Conservation (phyloP, 2,329 filamentous ascomycete genomes). For the Alternaria sp. region DNA sequence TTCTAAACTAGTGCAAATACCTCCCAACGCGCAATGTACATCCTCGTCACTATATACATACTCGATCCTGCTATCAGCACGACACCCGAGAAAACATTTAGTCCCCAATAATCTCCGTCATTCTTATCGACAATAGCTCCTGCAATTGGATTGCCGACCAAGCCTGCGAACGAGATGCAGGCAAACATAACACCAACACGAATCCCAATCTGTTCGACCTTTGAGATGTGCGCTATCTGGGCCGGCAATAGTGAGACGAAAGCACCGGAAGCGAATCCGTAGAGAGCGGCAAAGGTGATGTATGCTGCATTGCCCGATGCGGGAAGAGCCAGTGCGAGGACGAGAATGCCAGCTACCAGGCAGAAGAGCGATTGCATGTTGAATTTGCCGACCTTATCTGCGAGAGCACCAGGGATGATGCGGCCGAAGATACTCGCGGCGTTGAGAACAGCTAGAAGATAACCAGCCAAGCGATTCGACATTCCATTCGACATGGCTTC, state of each 20-base stretch:
- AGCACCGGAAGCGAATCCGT: conserved; percentile 63
- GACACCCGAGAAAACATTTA: conserved; percentile 72
- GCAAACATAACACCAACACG: conserved; percentile 63
- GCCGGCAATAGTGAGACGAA: conserved; percentile 60
- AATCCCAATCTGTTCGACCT: conserved; percentile 63
- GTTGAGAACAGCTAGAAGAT: conserved; percentile 63
- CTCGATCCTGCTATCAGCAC: conserved; percentile 57
- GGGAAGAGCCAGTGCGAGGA: conserved; percentile 59
- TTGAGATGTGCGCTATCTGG: conserved; percentile 54
- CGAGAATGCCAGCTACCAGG: conserved; percentile 54
- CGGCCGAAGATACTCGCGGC: conserved; percentile 62
- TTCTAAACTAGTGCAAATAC: neutral
- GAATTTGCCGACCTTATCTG: conserved; percentile 63
- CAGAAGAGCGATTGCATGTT: conserved; percentile 54
- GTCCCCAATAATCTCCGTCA: conserved; percentile 64
- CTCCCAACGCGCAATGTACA: conserved; percentile 41
- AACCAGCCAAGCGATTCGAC: conserved; percentile 57
- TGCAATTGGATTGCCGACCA: conserved; percentile 61
- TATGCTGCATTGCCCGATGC: conserved; percentile 56
- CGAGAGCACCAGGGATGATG: conserved; percentile 63
- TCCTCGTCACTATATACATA: conserved; percentile 42
- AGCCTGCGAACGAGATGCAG: conserved; percentile 54
- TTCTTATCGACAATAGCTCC: conserved; percentile 59
- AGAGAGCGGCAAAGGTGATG: conserved; percentile 58
- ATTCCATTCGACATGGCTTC: conserved; percentile 60